These are phyloP conservation scores for Hanseniaspora mollemarum DNA, from an alignment of 805 yeast species.

Conservation along the genomic window DNA sequence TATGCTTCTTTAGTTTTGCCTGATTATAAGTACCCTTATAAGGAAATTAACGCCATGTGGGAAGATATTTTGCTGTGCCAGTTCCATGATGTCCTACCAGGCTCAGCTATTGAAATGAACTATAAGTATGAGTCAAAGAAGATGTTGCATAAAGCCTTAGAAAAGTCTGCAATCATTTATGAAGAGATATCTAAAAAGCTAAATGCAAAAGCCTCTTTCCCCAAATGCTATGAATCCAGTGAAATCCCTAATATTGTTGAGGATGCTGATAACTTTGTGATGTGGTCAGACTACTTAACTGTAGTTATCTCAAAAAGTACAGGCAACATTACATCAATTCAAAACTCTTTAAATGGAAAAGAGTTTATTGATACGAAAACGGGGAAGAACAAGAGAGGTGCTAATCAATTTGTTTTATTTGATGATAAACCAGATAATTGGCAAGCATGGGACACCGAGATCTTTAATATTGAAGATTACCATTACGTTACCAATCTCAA, in stretches of 20 bases:
- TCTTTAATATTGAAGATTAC: slow-evolving; percentile 68
- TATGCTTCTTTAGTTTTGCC: slow-evolving; percentile 45
- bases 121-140: slow-evolving; percentile 80
- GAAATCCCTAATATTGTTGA: slow-evolving; percentile 15
- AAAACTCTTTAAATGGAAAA: slow-evolving; percentile 38
- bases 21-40: slow-evolving; percentile 58
- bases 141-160: slow-evolving; percentile 50
- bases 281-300: slow-evolving; percentile 51
- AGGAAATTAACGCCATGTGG: slow-evolving; percentile 65
- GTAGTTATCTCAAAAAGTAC: slow-evolving; percentile 46
- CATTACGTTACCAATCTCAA: slow-evolving; percentile 35
- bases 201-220: slow-evolving; percentile 31
- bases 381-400: slow-evolving; percentile 50
- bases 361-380: slow-evolving; percentile 54
- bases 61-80: slow-evolving; percentile 81
- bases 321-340: slow-evolving; percentile 51
- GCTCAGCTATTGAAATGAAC: slow-evolving; percentile 88
- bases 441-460: slow-evolving; percentile 98
- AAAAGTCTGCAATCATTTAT: slow-evolving; percentile 43
- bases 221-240: slow-evolving; percentile 22
- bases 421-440: slow-evolving; percentile 83
- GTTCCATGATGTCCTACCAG: slow-evolving; percentile 97
- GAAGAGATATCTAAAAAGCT: slow-evolving; percentile 39
- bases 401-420: slow-evolving; percentile 69
- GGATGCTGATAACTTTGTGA: slow-evolving; percentile 34